A percentile compares a stretch with the other conserved stretches of the same genome.
phyloP scores from a whole-genome alignment of 208 protist genomes.

The Trypanosoma grayi region DNA sequence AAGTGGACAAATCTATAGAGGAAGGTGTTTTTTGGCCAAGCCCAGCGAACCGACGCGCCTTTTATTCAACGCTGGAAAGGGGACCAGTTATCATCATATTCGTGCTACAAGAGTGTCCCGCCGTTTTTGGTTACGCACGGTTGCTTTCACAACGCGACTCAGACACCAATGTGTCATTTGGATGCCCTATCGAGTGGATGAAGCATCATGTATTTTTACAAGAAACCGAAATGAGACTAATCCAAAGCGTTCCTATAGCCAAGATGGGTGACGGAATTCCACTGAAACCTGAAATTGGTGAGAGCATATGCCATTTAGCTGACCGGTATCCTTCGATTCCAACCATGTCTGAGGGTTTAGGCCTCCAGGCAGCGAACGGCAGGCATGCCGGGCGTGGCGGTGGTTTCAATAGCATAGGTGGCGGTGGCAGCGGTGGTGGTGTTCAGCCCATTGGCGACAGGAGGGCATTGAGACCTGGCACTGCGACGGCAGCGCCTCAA shows the following conservation, averaged over 20 bases:
- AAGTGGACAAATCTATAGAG: conserved; percentile 45
- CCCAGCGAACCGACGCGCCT: conserved; percentile 30
- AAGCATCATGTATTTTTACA: conserved; percentile 47
- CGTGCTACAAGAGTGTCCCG: conserved; percentile 33
- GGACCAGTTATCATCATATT: conserved; percentile 45
- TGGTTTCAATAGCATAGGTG: not conserved
- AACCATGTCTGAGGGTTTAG: conserved; percentile 4
- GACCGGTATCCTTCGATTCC: conserved; percentile 18
- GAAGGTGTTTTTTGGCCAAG: conserved; percentile 47
- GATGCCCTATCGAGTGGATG: conserved; percentile 59
- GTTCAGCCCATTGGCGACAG: conserved; percentile 4
- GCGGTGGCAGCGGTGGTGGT: not conserved
- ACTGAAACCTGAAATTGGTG: conserved; percentile 55
- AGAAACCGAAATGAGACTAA: conserved; percentile 28
- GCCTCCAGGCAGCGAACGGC: conserved; percentile 1
- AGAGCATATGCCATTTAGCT: conserved; percentile 47
- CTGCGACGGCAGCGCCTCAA: not conserved
- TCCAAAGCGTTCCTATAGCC: conserved; percentile 35
- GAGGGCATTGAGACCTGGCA: not conserved
- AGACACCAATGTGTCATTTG: conserved; percentile 5
- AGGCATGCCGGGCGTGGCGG: conserved; percentile 4
- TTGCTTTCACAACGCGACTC: conserved; percentile 28
- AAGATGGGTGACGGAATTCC: conserved; percentile 56
- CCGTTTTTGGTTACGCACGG: conserved; percentile 59
- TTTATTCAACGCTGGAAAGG: conserved; percentile 38